These are phyloP conservation scores for Pharus latifolius DNA, from an alignment of 176 grass and related monocot species.

Conservation along the genomic window DNA sequence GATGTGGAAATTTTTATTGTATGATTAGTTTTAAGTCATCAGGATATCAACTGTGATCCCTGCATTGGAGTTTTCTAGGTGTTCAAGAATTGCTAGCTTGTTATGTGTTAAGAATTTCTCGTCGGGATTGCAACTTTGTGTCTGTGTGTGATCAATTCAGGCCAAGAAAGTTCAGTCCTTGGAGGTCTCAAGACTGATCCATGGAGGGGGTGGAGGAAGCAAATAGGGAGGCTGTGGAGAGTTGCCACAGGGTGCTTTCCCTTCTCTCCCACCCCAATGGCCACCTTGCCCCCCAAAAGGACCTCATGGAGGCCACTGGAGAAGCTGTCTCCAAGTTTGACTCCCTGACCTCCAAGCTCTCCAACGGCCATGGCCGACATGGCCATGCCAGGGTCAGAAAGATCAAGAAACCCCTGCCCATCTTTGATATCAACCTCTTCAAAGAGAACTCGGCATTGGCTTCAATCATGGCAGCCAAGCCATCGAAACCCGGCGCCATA, in stretches of 20 bases:
- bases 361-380: constrained; percentile 32
- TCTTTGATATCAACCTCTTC: constrained; percentile 62
- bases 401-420: constrained; percentile 53
- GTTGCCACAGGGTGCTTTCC: constrained; percentile 61
- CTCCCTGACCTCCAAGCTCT: constrained; percentile 42
- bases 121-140: neutral
- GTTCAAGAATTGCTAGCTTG: constrained; percentile 1
- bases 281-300: constrained; percentile 37
- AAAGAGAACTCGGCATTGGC: constrained; percentile 30
- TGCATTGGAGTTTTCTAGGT: neutral
- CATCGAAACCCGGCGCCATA: constrained; percentile 1
- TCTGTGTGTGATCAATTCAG: neutral
- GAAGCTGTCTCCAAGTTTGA: constrained; percentile 61
- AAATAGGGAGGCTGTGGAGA: constrained; percentile 58
- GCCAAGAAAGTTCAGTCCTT: no score
- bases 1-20: neutral
- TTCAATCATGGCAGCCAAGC: neutral
- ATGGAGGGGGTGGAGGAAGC: constrained; percentile 73
- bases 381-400: constrained; percentile 77
- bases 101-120: neutral
- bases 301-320: constrained; percentile 47
- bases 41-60: neutral
- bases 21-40: constrained; percentile 25
- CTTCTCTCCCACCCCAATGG: constrained; percentile 55
- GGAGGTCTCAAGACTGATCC: neutral